phyloP scores from a whole-genome alignment of 2,329 filamentous ascomycete genomes.

The Sporothrix sp. region DNA sequence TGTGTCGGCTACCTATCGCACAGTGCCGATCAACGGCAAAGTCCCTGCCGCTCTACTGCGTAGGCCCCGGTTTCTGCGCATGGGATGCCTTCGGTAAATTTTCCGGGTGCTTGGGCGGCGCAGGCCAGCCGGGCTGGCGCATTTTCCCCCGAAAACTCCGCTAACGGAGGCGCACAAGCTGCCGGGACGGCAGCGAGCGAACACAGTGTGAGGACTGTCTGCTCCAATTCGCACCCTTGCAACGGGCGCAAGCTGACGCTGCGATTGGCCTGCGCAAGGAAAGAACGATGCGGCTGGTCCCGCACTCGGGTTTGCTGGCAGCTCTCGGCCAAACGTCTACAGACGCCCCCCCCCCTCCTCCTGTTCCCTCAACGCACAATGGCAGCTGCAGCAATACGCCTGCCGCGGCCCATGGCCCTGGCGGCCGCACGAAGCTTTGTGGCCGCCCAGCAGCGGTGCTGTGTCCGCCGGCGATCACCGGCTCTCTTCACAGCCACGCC shows the following conservation, averaged over 20 bases:
- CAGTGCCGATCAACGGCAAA: neutral
- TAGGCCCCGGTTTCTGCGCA: too few species aligned
- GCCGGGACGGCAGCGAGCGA: neutral
- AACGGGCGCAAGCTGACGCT: neutral
- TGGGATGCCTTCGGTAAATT: neutral
- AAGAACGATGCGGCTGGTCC: constrained; percentile 3
- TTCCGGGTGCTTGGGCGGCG: neutral
- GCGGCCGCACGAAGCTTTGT: neutral
- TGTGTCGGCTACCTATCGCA: neutral
- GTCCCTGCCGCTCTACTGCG: too few species aligned
- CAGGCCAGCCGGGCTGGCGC: neutral
- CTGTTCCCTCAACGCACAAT: neutral
- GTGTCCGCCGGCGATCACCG: neutral
- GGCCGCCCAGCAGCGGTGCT: neutral
- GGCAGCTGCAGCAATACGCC: neutral
- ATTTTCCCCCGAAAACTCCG: constrained; percentile 13
- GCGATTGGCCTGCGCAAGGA: neutral
- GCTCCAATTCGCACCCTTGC: neutral
- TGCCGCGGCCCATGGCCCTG: constrained; percentile 8
- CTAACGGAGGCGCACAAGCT: constrained; percentile 1
- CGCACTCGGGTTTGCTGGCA: neutral
- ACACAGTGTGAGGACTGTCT: neutral
- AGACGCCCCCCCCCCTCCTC: neutral
- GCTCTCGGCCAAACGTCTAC: neutral
- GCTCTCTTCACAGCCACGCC: neutral